These are phyloP conservation scores for Globisporangium irregulare DNA, from an alignment of 352 stramenopile species.

Conservation along the genomic window DNA sequence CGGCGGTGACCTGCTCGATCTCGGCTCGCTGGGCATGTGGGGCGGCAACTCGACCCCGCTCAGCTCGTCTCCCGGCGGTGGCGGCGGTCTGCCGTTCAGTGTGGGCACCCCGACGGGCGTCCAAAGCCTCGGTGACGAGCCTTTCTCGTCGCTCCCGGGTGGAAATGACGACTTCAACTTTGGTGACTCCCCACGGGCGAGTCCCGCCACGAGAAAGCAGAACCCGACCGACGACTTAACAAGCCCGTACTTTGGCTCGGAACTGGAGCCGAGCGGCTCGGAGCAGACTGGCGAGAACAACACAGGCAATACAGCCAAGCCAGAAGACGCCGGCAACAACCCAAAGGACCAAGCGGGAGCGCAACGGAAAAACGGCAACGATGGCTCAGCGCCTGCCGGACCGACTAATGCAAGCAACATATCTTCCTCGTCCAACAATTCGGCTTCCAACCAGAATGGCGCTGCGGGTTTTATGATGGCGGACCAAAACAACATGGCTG, in stretches of 20 bases:
- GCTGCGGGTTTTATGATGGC: conserved; percentile 20
- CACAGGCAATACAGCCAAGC: conserved; percentile 30
- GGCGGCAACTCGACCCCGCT: conserved; percentile 58
- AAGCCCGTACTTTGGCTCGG: conserved; percentile 64
- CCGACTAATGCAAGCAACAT: conserved; percentile 15
- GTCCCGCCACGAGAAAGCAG: conserved; percentile 17
- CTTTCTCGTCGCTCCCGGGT: conserved; percentile 46
- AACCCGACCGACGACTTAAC: conserved; percentile 34
- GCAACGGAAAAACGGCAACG: conserved; percentile 23
- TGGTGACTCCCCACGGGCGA: conserved; percentile 70
- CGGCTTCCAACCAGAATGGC: conserved; percentile 11
- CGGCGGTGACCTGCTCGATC: conserved; percentile 68
- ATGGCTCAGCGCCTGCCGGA: conserved; percentile 15
- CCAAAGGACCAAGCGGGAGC: conserved; percentile 28
- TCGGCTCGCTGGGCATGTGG: conserved; percentile 72
- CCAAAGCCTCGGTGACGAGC: conserved; percentile 77
- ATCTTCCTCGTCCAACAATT: conserved; percentile 2
- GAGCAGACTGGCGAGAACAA: conserved; percentile 39
- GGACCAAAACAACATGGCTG: conserved; percentile 11
- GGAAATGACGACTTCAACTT: conserved; percentile 77
- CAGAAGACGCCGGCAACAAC: conserved; percentile 14
- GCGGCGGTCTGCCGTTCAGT: conserved; percentile 67
- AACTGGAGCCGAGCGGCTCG: conserved; percentile 34
- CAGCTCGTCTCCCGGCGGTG: conserved; percentile 59
- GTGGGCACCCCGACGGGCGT: conserved; percentile 83